phyloP scores from a whole-genome alignment of 371 early-diverging fungal genomes.

The Apophysomyces trapeziformis region DNA sequence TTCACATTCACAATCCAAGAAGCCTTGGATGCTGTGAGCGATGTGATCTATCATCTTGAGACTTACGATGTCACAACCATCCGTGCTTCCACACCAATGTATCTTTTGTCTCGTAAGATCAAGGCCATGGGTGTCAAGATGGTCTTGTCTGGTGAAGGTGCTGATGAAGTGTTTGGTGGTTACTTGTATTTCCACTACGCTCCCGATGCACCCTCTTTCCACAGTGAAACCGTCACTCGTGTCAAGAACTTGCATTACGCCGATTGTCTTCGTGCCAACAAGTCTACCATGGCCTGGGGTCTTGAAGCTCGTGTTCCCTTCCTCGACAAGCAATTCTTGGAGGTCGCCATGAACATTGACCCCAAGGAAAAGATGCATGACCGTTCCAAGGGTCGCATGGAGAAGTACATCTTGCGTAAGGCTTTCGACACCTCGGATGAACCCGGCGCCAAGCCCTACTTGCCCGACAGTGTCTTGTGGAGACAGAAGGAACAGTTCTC shows the following conservation, averaged over 20 bases:
- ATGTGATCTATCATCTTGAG: slow-evolving; percentile 96
- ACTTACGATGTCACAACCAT: slow-evolving; percentile 99
- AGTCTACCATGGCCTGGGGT: slow-evolving; percentile 99
- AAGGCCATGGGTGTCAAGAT: slow-evolving; percentile 98
- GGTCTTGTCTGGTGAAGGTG: slow-evolving; percentile 96
- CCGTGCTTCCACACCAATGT: slow-evolving; percentile 97
- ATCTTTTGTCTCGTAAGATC: slow-evolving; percentile 93
- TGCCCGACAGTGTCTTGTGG: slow-evolving; percentile 92
- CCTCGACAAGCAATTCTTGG: slow-evolving; percentile 88
- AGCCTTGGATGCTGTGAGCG: slow-evolving; percentile 92
- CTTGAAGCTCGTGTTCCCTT: slow-evolving; percentile 98
- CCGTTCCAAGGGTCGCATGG: slow-evolving; percentile 70
- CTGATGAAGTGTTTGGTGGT: slow-evolving; percentile 96
- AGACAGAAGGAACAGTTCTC: slow-evolving; percentile 98
- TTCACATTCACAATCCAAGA: slow-evolving; percentile 95
- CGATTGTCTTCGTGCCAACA: slow-evolving; percentile 97
- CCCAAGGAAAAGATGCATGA: slow-evolving; percentile 80
- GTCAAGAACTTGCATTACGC: slow-evolving; percentile 94
- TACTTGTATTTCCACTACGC: slow-evolving; percentile 97
- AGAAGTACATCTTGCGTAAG: slow-evolving; percentile 88
- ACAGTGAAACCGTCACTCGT: slow-evolving; percentile 86
- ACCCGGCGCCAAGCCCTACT: slow-evolving; percentile 69
- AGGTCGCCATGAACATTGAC: slow-evolving; percentile 84
- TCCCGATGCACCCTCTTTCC: slow-evolving; percentile 81
- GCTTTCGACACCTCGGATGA: slow-evolving; percentile 81